Percentiles rank a stretch among this genome's conserved stretches.
These are phyloP conservation scores for Volutella citrinella DNA, from an alignment of 2,329 filamentous ascomycete genomes.

Conservation along the genomic window DNA sequence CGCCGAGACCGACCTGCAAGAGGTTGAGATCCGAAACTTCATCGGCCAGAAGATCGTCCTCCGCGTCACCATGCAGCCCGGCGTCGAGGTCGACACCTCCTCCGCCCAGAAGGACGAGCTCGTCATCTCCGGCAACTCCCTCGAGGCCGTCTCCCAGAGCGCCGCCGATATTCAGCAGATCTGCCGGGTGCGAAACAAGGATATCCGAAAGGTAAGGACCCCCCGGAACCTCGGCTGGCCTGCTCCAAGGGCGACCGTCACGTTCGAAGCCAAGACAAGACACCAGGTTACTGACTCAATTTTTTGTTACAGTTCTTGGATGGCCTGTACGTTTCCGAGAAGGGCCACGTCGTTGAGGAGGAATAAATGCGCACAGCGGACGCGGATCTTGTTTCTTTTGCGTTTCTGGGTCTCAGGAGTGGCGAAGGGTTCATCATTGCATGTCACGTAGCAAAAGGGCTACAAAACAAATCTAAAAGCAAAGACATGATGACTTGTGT, in stretches of 20 bases:
- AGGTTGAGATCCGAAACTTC: conserved; percentile 99
- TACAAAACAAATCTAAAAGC: conserved; percentile 41
- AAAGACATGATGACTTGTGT: conserved; percentile 33
- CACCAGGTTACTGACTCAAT: too few species aligned
- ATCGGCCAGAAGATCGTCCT: conserved; percentile 99
- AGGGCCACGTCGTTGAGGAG: conserved; percentile 88
- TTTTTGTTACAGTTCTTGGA: conserved; percentile 95
- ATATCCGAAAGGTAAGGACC: conserved; percentile 90
- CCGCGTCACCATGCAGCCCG: conserved; percentile 81
- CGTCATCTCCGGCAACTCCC: conserved; percentile 85
- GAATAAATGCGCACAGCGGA: conserved; percentile 54
- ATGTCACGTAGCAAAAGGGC: conserved; percentile 56
- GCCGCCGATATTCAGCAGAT: conserved; percentile 99
- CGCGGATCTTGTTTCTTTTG: conserved; percentile 50
- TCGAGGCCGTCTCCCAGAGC: conserved; percentile 96
- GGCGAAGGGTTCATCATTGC: conserved; percentile 61
- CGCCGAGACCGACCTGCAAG: conserved; percentile 78
- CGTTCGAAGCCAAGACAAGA: too few species aligned
- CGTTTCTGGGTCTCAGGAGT: conserved; percentile 62
- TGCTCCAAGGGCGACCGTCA: background rate
- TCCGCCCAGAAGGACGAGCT: conserved; percentile 98
- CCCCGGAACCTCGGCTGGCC: background rate
- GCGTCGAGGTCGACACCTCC: conserved; percentile 88
- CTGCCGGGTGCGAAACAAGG: conserved; percentile 99
- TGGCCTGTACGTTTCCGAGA: conserved; percentile 99